These are phyloP conservation scores for Moricandia moricandioides DNA, from an alignment of 345 rosid species.

Conservation along the genomic window DNA sequence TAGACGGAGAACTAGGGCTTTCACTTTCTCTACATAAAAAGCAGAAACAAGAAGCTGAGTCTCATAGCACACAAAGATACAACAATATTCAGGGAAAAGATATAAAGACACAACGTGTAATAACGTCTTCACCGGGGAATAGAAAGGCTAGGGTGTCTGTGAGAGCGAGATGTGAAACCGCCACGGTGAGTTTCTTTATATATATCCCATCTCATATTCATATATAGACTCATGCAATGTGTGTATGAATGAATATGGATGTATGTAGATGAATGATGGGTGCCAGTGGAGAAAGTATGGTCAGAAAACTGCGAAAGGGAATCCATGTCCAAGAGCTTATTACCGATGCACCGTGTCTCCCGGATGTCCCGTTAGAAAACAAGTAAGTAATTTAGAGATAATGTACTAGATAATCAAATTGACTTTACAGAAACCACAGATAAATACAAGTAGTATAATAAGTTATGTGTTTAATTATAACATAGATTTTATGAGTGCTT, in stretches of 20 bases:
- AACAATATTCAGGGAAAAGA: constrained; percentile 19
- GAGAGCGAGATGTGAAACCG: constrained; percentile 78
- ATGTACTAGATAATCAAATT: background rate
- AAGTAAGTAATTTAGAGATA: constrained; percentile 56
- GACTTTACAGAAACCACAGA: background rate
- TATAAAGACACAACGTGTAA: constrained; percentile 11
- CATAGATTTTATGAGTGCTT: background rate
- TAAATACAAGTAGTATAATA: too few relatives aligned
- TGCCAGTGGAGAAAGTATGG: constrained; percentile 99
- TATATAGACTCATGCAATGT: constrained; percentile 1
- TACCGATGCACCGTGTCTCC: constrained; percentile 75
- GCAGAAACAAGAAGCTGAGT: constrained; percentile 21
- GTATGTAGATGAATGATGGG: constrained; percentile 72
- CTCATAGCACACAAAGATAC: constrained; percentile 21
- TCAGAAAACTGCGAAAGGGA: constrained; percentile 89
- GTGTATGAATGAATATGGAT: too few relatives aligned
- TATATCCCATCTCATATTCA: background rate
- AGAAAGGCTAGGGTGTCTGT: constrained; percentile 85
- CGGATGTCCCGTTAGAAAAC: constrained; percentile 85
- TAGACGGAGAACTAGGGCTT: constrained; percentile 32
- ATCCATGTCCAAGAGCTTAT: constrained; percentile 94
- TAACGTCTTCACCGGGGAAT: constrained; percentile 25
- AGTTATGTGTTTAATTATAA: background rate
- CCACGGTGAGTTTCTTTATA: constrained; percentile 50
- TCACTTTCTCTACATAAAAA: constrained; percentile 32